Conservation (phyloP, 306 rosid genomes). For the Alnus glutinosa region DNA sequence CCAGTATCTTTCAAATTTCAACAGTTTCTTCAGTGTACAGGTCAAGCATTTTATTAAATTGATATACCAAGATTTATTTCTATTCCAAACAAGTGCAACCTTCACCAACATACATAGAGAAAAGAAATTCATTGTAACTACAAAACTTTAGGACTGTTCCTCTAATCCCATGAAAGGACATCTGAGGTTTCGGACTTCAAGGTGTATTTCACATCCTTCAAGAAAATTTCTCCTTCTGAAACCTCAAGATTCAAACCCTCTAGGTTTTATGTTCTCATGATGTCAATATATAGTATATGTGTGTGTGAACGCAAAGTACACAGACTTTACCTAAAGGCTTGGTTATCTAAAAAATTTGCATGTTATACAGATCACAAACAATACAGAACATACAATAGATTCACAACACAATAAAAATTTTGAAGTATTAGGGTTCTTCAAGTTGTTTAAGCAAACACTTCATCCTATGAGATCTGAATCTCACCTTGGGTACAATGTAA, state of each 20-base stretch:
- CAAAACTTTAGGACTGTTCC: not conserved
- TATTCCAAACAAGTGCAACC: not conserved
- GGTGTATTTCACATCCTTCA: not conserved
- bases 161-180: not conserved
- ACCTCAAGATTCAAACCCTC: not conserved
- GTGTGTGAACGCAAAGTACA: not conserved
- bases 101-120: not conserved
- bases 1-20: too few species aligned
- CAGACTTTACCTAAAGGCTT: not conserved
- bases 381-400: not conserved
- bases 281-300: not conserved
- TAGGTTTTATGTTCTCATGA: not conserved
- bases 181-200: not conserved
- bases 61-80: not conserved
- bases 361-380: not conserved
- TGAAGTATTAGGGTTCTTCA: not conserved
- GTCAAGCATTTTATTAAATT: not conserved
- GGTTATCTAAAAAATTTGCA: not conserved
- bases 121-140: not conserved
- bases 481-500: not conserved
- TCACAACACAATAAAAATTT: not conserved
- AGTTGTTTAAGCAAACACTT: constrained; percentile 11
- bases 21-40: too few species aligned
- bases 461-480: constrained; percentile 1
- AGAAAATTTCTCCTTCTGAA: not conserved